Conservation (phyloP, 371 early-diverging fungal species). For the Lichtheimia ramosa region DNA sequence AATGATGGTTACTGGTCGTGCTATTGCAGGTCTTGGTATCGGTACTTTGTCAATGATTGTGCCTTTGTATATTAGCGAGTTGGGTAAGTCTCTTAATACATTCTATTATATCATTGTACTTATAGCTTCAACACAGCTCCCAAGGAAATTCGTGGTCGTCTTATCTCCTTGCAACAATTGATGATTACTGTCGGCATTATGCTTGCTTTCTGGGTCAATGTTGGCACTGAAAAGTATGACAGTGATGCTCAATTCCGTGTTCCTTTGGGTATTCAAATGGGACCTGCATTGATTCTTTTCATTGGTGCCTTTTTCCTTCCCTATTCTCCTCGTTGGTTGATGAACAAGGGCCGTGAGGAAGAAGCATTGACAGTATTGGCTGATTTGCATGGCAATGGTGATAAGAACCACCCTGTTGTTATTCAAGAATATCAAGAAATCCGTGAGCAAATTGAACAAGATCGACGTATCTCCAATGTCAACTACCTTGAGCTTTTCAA, state of each 20-base stretch:
- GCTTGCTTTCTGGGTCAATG: constrained; percentile 50
- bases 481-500: constrained; percentile 74
- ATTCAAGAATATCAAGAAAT: constrained; percentile 79
- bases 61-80: constrained; percentile 35
- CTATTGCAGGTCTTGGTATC: constrained; percentile 75
- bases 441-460: constrained; percentile 65
- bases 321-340: constrained; percentile 72
- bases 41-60: constrained; percentile 73
- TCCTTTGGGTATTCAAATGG: constrained; percentile 53
- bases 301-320: constrained; percentile 56
- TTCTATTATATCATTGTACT: neutral
- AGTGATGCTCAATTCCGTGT: constrained; percentile 44
- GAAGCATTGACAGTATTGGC: constrained; percentile 79
- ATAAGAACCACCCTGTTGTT: constrained; percentile 57
- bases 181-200: constrained; percentile 51
- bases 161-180: constrained; percentile 48
- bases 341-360: constrained; percentile 67
- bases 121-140: constrained; percentile 39
- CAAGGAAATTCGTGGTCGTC: constrained; percentile 52
- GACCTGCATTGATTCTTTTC: constrained; percentile 46
- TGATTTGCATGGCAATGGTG: constrained; percentile 64
- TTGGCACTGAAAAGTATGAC: constrained; percentile 31
- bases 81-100: constrained; percentile 21
- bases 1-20: constrained; percentile 67
- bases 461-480: constrained; percentile 65